Evolutionary conservation across 805 yeast species (phyloP).

Genomic region (Pichia thaimueangensis): DNA sequence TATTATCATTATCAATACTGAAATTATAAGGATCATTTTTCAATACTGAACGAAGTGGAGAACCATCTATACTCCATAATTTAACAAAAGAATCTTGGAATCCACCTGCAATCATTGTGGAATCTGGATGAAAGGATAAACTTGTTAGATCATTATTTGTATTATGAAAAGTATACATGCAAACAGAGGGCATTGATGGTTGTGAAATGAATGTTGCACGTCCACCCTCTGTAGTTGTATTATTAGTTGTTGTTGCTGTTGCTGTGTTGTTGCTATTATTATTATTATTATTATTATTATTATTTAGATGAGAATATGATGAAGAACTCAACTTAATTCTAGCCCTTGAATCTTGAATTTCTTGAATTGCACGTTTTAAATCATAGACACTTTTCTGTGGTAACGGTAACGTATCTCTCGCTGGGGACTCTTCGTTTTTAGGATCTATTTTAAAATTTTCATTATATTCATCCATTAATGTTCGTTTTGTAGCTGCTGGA

Average conservation of each 20-base stretch:
- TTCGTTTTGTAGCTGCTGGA: constrained; percentile 28
- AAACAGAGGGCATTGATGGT: constrained; percentile 85
- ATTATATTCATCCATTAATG: constrained; percentile 61
- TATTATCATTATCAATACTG: constrained; percentile 8
- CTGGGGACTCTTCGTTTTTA: constrained; percentile 60
- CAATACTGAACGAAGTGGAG: constrained; percentile 60
- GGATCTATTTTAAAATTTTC: constrained; percentile 48
- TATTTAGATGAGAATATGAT: constrained; percentile 12
- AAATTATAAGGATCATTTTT: constrained; percentile 46
- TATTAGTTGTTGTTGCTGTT: background rate
- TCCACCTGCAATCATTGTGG: constrained; percentile 86
- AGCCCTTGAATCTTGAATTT: constrained; percentile 77
- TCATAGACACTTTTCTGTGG: constrained; percentile 80
- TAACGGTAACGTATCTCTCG: constrained; percentile 69
- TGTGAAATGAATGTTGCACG: constrained; percentile 32
- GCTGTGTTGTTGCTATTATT: background rate
- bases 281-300: background rate
- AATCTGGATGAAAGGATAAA: constrained; percentile 79
- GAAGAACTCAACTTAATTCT: constrained; percentile 60
- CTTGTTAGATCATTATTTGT: constrained; percentile 86
- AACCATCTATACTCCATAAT: constrained; percentile 90
- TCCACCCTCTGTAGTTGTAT: background rate
- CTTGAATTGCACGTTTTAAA: constrained; percentile 67
- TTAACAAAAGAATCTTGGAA: constrained; percentile 88
- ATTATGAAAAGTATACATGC: constrained; percentile 97